Evolutionary conservation across 495 filamentous ascomycete genomes (phyloP).

Genomic region (Penicillium longicatenatum): DNA sequence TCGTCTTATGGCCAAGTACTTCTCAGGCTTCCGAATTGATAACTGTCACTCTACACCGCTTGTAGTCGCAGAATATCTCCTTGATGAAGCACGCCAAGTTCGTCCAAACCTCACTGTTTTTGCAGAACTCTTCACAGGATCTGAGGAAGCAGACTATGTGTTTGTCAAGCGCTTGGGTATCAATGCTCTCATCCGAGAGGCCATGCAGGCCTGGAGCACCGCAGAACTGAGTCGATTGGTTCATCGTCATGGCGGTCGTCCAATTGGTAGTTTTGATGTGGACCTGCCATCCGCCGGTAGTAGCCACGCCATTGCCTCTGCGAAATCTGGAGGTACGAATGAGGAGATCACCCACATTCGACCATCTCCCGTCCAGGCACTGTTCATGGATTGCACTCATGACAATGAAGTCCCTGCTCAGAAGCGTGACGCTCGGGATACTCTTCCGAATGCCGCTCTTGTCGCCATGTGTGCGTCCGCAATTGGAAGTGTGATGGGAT

Average conservation of each 20-base stretch:
- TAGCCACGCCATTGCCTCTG: slow-evolving; percentile 41
- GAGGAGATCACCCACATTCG: slow-evolving; percentile 75
- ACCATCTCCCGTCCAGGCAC: slow-evolving; percentile 79
- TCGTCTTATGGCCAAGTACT: slow-evolving; percentile 90
- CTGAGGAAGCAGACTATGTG: slow-evolving; percentile 91
- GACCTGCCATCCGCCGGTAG: slow-evolving; percentile 55
- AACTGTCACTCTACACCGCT: slow-evolving; percentile 98
- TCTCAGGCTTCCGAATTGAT: slow-evolving; percentile 93
- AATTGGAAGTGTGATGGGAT: slow-evolving; percentile 96
- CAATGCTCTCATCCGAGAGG: slow-evolving; percentile 89
- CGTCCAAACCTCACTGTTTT: slow-evolving; percentile 88
- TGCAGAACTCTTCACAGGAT: slow-evolving; percentile 95
- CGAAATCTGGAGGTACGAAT: slow-evolving; percentile 39
- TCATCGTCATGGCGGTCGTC: slow-evolving; percentile 89
- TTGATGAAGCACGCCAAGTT: slow-evolving; percentile 87
- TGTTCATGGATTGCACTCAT: slow-evolving; percentile 99
- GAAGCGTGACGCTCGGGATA: slow-evolving; percentile 92
- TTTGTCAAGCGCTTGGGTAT: slow-evolving; percentile 92
- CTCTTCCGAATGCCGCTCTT: slow-evolving; percentile 91
- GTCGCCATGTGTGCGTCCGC: slow-evolving; percentile 95
- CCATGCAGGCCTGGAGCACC: slow-evolving; percentile 98
- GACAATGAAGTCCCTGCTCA: slow-evolving; percentile 97
- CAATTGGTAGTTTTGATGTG: slow-evolving; percentile 94
- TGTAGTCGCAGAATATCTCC: slow-evolving; percentile 87
- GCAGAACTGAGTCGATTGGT: slow-evolving; percentile 88